phyloP scores from a whole-genome alignment of 305 asterid species.

The Fraxinus sp. region DNA sequence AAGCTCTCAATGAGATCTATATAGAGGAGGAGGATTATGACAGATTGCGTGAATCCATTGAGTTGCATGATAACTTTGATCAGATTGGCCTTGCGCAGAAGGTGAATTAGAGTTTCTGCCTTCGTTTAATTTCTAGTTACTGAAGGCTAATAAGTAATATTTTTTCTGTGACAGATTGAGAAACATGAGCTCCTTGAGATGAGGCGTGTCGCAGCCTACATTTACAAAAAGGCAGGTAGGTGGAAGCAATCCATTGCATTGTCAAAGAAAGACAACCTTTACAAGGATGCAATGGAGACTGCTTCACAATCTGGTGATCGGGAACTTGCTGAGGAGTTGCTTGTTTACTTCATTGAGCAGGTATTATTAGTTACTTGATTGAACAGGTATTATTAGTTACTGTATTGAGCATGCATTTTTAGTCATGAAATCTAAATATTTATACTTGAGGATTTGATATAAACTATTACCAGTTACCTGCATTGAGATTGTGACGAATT shows the following conservation, averaged over 20 bases:
- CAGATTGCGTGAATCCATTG: slow-evolving; percentile 91
- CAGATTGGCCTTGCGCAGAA: slow-evolving; percentile 99
- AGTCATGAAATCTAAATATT: background rate
- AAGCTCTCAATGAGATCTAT: slow-evolving; percentile 93
- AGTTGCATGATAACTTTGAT: slow-evolving; percentile 91
- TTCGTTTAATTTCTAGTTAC: slow-evolving; percentile 12
- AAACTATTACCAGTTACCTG: background rate
- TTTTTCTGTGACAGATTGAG: slow-evolving; percentile 70
- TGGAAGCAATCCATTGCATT: slow-evolving; percentile 97
- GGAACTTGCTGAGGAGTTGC: slow-evolving; percentile 99
- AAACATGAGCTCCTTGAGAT: slow-evolving; percentile 99
- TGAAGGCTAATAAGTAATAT: slow-evolving; percentile 13
- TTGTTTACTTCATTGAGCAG: slow-evolving; percentile 93
- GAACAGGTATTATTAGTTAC: slow-evolving; percentile 60
- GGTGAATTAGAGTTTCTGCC: slow-evolving; percentile 42
- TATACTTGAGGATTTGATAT: background rate
- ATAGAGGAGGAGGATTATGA: slow-evolving; percentile 99
- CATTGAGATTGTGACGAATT: background rate
- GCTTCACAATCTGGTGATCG: slow-evolving; percentile 99
- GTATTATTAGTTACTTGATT: slow-evolving; percentile 60
- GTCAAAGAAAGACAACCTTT: slow-evolving; percentile 94
- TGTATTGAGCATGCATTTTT: background rate
- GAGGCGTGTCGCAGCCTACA: slow-evolving; percentile 99
- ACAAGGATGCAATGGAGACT: slow-evolving; percentile 99
- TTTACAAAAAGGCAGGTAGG: slow-evolving; percentile 99